Evolutionary conservation across 2,329 filamentous ascomycete species (phyloP).

Genomic region (Ampelomyces quisqualis): DNA sequence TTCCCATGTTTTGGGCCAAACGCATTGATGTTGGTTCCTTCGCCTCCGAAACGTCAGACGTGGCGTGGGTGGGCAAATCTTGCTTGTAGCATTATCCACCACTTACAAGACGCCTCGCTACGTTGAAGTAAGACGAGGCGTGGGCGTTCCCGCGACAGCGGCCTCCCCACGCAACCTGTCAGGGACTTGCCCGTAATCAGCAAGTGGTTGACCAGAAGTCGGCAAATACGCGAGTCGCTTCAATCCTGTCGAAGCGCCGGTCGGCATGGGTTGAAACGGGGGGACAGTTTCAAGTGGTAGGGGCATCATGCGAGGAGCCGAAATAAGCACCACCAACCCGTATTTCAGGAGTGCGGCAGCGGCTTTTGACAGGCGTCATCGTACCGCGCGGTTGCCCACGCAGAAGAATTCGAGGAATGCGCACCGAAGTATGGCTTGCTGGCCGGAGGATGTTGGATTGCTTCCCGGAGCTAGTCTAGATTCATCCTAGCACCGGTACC

Average conservation of each 20-base stretch:
- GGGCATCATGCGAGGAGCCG: conserved; percentile 24
- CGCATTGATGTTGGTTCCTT: conserved; percentile 13
- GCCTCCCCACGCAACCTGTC: conserved; percentile 27
- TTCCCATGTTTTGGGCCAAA: conserved; percentile 20
- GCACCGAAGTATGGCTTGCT: no score
- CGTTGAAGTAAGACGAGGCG: conserved; percentile 21
- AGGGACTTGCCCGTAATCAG: conserved; percentile 13
- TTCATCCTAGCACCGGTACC: no score
- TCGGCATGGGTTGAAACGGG: conserved; percentile 39
- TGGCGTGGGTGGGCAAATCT: conserved; percentile 20
- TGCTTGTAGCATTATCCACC: conserved; percentile 33
- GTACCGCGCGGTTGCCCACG: neutral
- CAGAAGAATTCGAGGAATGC: neutral
- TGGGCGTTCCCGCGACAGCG: conserved; percentile 24
- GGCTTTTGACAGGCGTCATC: conserved; percentile 11
- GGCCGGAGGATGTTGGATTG: no score
- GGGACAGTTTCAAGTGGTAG: conserved; percentile 37
- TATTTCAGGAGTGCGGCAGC: conserved; percentile 13
- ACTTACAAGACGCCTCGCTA: conserved; percentile 16
- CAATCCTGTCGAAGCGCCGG: conserved; percentile 30
- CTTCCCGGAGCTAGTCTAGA: no score
- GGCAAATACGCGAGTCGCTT: conserved; percentile 26
- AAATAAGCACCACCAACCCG: conserved; percentile 17
- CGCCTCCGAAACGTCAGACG: conserved; percentile 16
- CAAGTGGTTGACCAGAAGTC: conserved; percentile 12